Conservation (phyloP, 257 asterid genomes). For the Solanum corneliomulleri region DNA sequence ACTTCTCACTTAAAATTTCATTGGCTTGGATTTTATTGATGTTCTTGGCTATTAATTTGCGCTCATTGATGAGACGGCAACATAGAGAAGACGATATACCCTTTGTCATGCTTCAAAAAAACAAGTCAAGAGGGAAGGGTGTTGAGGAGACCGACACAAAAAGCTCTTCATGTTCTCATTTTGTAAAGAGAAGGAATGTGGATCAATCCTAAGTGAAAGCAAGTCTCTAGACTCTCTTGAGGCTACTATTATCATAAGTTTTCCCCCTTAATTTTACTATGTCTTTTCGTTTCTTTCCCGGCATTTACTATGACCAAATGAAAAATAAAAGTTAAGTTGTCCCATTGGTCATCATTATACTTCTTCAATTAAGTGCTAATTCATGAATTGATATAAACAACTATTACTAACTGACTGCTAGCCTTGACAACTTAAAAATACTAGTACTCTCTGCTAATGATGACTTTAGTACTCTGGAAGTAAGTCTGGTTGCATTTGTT, state of each 20-base stretch:
- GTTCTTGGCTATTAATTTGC: neutral
- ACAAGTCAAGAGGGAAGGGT: neutral
- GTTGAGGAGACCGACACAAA: neutral
- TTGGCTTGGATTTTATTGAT: neutral
- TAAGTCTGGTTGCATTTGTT: slow-evolving; percentile 52
- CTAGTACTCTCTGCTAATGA: slow-evolving; percentile 49
- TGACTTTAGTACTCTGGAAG: slow-evolving; percentile 56
- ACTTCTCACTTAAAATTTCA: neutral
- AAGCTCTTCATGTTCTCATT: neutral
- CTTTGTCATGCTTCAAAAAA: neutral
- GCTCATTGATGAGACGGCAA: neutral
- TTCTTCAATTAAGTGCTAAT: neutral
- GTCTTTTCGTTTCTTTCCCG: neutral
- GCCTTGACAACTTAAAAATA: slow-evolving; percentile 34
- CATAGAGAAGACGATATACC: neutral
- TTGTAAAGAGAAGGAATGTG: neutral
- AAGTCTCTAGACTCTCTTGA: neutral
- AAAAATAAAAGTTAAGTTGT: neutral
- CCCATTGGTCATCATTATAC: neutral
- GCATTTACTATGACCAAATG: neutral
- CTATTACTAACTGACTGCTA: neutral
- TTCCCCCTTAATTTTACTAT: neutral
- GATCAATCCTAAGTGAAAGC: neutral
- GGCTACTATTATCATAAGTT: neutral
- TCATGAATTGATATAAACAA: neutral